These are phyloP conservation scores for Euphrasia confusa DNA, from an alignment of 257 asterid species.

Conservation along the genomic window DNA sequence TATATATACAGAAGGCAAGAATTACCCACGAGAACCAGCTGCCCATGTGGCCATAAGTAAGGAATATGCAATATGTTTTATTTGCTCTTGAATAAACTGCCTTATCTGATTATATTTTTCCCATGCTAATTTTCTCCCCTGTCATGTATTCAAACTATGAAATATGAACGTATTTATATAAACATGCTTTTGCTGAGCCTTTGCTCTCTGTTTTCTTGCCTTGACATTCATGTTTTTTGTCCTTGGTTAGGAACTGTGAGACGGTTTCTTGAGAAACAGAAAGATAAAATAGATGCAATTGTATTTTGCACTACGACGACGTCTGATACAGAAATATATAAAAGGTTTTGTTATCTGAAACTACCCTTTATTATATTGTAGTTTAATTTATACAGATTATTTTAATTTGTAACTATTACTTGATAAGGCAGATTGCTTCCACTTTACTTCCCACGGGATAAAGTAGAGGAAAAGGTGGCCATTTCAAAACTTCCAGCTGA, in stretches of 20 bases:
- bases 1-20: constrained; percentile 87
- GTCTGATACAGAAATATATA: constrained; percentile 91
- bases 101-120: not conserved
- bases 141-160: not conserved
- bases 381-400: too few relatives aligned
- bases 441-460: constrained; percentile 92
- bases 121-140: not conserved
- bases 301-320: constrained; percentile 79
- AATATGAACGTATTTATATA: constrained; percentile 6
- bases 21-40: constrained; percentile 98
- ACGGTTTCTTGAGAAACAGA: constrained; percentile 91
- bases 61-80: constrained; percentile 20
- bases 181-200: not conserved
- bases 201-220: constrained; percentile 14
- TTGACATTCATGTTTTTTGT: constrained; percentile 20
- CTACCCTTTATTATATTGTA: not conserved
- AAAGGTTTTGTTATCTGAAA: constrained; percentile 48
- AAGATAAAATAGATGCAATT: constrained; percentile 66
- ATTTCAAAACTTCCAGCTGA: constrained; percentile 88
- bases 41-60: constrained; percentile 97
- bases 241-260: constrained; percentile 77
- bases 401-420: constrained; percentile 11
- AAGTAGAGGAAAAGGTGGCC: constrained; percentile 78
- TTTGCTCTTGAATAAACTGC: constrained; percentile 12
- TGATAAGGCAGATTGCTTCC: constrained; percentile 71